Evolutionary conservation across 805 yeast genomes (phyloP).

Genomic region (Saccharomycopsis amapae): DNA sequence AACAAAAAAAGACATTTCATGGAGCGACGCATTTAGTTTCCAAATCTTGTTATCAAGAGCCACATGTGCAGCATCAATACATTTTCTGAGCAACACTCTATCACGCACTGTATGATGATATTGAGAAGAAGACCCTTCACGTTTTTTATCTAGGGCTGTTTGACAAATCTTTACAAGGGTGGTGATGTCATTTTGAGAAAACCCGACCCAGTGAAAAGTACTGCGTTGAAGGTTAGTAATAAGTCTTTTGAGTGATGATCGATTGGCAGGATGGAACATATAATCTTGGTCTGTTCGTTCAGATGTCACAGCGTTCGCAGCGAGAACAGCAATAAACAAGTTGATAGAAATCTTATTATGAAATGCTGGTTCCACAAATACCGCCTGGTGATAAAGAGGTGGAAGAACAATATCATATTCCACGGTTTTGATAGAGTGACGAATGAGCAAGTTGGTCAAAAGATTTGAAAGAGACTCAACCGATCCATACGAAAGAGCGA

Average conservation of each 20-base stretch:
- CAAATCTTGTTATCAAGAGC: slow-evolving; percentile 50
- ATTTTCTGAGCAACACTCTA: slow-evolving; percentile 33
- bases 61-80: slow-evolving; percentile 38
- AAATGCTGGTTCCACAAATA: slow-evolving; percentile 52
- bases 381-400: slow-evolving; percentile 49
- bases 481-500: slow-evolving; percentile 35
- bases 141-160: slow-evolving; percentile 35
- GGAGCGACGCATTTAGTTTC: slow-evolving; percentile 50
- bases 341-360: slow-evolving; percentile 57
- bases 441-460: slow-evolving; percentile 42
- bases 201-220: slow-evolving; percentile 73
- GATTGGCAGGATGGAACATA: slow-evolving; percentile 60
- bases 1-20: slow-evolving; percentile 59
- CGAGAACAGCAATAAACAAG: slow-evolving; percentile 57
- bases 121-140: slow-evolving; percentile 24
- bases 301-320: slow-evolving; percentile 68
- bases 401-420: slow-evolving; percentile 52
- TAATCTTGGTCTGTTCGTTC: slow-evolving; percentile 61
- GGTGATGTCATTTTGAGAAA: slow-evolving; percentile 50
- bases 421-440: slow-evolving; percentile 50
- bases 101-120: slow-evolving; percentile 34
- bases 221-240: slow-evolving; percentile 58
- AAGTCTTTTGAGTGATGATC: slow-evolving; percentile 46
- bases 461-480: slow-evolving; percentile 35
- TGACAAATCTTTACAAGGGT: slow-evolving; percentile 43